Percentiles rank a stretch among this genome's conserved stretches.
These are phyloP conservation scores for Glutinoglossum americanum DNA, from an alignment of 495 filamentous ascomycete genomes.

Conservation along the genomic window DNA sequence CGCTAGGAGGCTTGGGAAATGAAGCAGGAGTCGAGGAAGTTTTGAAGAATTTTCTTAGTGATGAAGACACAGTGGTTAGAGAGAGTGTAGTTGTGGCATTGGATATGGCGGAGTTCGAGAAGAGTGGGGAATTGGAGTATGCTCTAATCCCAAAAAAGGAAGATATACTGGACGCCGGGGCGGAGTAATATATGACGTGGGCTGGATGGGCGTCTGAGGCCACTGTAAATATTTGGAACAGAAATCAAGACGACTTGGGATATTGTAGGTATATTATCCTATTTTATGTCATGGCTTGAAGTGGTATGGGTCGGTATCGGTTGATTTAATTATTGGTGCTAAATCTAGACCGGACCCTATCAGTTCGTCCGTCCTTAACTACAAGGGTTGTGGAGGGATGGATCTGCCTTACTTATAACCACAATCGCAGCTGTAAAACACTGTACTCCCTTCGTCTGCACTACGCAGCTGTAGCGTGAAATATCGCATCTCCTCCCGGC, in stretches of 20 bases:
- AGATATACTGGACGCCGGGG: not conserved
- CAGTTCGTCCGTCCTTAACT: not conserved
- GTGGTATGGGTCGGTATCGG: not conserved
- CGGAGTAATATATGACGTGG: not conserved
- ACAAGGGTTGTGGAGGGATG: not conserved
- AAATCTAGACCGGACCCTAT: not conserved
- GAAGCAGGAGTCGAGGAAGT: conserved; percentile 81
- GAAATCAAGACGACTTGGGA: not conserved
- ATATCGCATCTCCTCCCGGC: conserved; percentile 61
- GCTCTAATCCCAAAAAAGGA: conserved; percentile 49
- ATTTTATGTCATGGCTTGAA: not conserved
- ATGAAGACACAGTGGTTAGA: conserved; percentile 77
- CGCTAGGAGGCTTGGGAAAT: conserved; percentile 84
- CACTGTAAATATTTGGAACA: not conserved
- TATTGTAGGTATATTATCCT: not conserved
- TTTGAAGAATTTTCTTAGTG: conserved; percentile 64
- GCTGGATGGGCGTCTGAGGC: too few relatives aligned
- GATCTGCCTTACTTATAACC: conserved; percentile 47
- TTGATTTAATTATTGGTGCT: conserved; percentile 5
- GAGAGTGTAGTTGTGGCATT: conserved; percentile 89
- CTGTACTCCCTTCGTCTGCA: conserved; percentile 86
- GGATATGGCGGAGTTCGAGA: conserved; percentile 97
- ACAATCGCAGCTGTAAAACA: conserved; percentile 67
- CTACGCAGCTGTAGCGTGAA: conserved; percentile 69
- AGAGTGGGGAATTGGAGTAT: conserved; percentile 73